Conservation (phyloP, 495 filamentous ascomycete species). For the Geoglossum glabrum region DNA sequence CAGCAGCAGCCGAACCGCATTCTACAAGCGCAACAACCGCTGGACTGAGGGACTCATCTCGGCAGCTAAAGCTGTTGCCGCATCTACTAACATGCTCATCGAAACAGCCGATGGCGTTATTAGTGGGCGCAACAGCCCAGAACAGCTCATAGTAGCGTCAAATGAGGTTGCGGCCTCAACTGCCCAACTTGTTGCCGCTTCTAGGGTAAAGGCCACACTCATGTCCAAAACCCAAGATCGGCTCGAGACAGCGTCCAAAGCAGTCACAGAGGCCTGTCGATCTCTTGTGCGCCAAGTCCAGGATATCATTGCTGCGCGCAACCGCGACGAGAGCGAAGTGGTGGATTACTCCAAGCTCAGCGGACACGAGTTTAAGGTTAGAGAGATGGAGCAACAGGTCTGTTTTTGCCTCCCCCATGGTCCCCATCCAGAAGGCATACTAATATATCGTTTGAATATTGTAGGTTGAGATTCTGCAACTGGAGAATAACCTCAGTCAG, state of each 20-base stretch:
- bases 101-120: slow-evolving; percentile 96
- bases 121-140: slow-evolving; percentile 70
- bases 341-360: slow-evolving; percentile 77
- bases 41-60: slow-evolving; percentile 97
- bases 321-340: slow-evolving; percentile 56
- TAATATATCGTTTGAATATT: background rate
- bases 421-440: background rate
- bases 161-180: slow-evolving; percentile 94
- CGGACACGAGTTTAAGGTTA: slow-evolving; percentile 90
- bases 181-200: slow-evolving; percentile 88
- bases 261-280: slow-evolving; percentile 74
- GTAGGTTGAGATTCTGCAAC: slow-evolving; percentile 89
- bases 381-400: slow-evolving; percentile 99
- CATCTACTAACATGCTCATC: slow-evolving; percentile 82
- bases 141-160: slow-evolving; percentile 92
- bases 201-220: slow-evolving; percentile 89
- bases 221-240: slow-evolving; percentile 91
- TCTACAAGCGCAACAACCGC: slow-evolving; percentile 98
- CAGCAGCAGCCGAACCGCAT: slow-evolving; percentile 71
- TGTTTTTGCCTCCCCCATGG: slow-evolving; percentile 15
- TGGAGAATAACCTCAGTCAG: slow-evolving; percentile 70
- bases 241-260: slow-evolving; percentile 79
- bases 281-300: slow-evolving; percentile 84
- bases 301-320: slow-evolving; percentile 70
- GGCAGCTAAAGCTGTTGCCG: slow-evolving; percentile 85